A percentile compares a stretch with the other conserved stretches of the same genome.
Evolutionary conservation across 2,329 filamentous ascomycete species (phyloP).

Genomic region (Gliomastix tumulicola): DNA sequence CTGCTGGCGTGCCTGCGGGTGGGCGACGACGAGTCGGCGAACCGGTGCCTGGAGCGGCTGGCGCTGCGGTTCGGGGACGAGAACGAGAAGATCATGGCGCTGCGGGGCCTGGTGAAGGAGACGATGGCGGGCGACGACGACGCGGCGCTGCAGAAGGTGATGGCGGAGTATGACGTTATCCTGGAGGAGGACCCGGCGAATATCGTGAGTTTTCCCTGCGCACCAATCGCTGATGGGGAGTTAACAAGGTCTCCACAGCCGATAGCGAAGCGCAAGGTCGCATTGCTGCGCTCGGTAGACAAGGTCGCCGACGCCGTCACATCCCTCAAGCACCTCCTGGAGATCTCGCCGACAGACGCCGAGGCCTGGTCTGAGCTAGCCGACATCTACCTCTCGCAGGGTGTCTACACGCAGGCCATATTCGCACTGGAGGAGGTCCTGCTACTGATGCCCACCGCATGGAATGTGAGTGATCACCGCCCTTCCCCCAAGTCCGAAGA

Average conservation of each 20-base stretch:
- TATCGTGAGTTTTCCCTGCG: slow-evolving; percentile 49
- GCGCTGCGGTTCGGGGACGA: slow-evolving; percentile 71
- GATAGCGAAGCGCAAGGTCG: slow-evolving; percentile 76
- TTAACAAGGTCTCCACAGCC: slow-evolving; percentile 46
- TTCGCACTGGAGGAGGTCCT: slow-evolving; percentile 89
- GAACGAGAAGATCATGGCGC: slow-evolving; percentile 81
- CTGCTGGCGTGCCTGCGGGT: slow-evolving; percentile 78
- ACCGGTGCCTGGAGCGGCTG: slow-evolving; percentile 67
- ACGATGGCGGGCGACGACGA: slow-evolving; percentile 65
- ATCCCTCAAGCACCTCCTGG: slow-evolving; percentile 67
- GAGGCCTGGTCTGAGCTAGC: slow-evolving; percentile 92
- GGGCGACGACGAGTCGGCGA: slow-evolving; percentile 73
- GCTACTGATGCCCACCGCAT: slow-evolving; percentile 80
- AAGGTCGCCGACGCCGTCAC: slow-evolving; percentile 65
- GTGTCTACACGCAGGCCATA: slow-evolving; percentile 74
- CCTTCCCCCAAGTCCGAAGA: too few relatives aligned
- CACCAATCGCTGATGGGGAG: background rate
- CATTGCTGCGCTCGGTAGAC: slow-evolving; percentile 69
- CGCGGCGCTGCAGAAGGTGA: slow-evolving; percentile 57
- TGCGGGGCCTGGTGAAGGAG: slow-evolving; percentile 79
- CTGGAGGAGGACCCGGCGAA: slow-evolving; percentile 70
- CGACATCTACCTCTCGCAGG: slow-evolving; percentile 77
- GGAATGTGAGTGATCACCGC: slow-evolving; percentile 94
- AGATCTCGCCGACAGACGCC: slow-evolving; percentile 80
- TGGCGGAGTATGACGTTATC: slow-evolving; percentile 72